phyloP scores from a whole-genome alignment of 345 rosid species.

The Eucalyptus erythrocorys region DNA sequence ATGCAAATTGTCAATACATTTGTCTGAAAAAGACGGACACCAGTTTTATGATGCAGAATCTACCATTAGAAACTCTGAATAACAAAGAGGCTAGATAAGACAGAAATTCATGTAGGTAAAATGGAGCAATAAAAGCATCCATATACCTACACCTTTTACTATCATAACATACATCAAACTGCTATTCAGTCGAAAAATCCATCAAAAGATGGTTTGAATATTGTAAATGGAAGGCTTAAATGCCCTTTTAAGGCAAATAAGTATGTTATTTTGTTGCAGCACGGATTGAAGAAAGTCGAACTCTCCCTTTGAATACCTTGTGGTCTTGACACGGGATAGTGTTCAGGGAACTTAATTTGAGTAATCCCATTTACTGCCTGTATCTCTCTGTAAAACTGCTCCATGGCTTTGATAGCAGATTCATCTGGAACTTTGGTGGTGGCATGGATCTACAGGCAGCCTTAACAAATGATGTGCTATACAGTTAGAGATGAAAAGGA shows the following conservation, averaged over 20 bases:
- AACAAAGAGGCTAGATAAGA: no score
- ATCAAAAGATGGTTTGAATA: no score
- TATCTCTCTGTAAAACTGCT: constrained; percentile 60
- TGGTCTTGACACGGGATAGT: not conserved
- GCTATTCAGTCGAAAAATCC: no score
- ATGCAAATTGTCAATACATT: no score
- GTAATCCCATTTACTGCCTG: constrained; percentile 4
- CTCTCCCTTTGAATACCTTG: constrained; percentile 2
- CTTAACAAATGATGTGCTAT: constrained; percentile 17
- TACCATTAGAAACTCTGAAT: no score
- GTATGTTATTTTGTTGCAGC: constrained; percentile 1
- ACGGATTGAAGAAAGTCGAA: constrained; percentile 31
- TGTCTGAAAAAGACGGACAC: no score
- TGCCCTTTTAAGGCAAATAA: constrained; percentile 29
- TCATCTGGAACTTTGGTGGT: constrained; percentile 78
- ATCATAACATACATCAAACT: no score
- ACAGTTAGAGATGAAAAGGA: no score
- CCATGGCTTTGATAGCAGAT: constrained; percentile 82
- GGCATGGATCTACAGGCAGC: constrained; percentile 94
- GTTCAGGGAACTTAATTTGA: not conserved
- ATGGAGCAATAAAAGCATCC: not conserved
- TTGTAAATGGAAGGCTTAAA: no score
- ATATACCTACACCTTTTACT: not conserved
- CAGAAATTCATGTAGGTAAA: no score
- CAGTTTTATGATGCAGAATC: not conserved